A percentile compares a stretch with the other conserved stretches of the same genome.
phyloP scores from a whole-genome alignment of 75 land plant genomes.

The Cryptomeria japonica region DNA sequence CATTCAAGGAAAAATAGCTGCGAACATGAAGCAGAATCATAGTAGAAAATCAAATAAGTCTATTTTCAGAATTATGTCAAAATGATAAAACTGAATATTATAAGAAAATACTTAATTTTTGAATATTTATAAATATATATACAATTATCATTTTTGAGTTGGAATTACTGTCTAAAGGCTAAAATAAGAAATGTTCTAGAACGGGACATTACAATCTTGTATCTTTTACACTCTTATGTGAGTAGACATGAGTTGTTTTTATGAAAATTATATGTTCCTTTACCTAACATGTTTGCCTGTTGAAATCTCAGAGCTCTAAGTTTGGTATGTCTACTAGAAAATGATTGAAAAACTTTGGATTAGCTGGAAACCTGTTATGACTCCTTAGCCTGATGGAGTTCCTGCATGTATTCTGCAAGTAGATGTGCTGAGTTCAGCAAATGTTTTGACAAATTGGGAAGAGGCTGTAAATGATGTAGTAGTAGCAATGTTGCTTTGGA shows the following conservation, averaged over 20 bases:
- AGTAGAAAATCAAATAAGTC: too few species aligned
- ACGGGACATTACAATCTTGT: too few species aligned
- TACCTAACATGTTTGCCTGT: neutral
- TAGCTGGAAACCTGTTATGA: neutral
- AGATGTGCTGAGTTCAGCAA: neutral
- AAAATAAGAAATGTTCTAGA: too few species aligned
- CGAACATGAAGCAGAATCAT: too few species aligned
- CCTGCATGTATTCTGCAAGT: neutral
- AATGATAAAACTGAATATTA: too few species aligned
- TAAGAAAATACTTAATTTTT: too few species aligned
- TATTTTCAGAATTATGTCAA: too few species aligned
- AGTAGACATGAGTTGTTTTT: neutral
- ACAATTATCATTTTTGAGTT: too few species aligned
- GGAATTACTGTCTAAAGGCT: too few species aligned
- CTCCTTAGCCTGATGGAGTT: neutral
- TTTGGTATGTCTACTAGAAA: neutral
- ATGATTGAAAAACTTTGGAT: neutral
- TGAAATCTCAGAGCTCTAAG: neutral
- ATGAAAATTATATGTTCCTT: neutral
- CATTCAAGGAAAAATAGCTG: too few species aligned
- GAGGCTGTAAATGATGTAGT: neutral
- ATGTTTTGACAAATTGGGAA: neutral
- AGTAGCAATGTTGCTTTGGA: neutral
- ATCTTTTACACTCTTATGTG: neutral
- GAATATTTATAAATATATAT: too few species aligned